Evolutionary conservation across 1,284 basidiomycete species (phyloP), one percentile per base, ranked within the genome.

Genomic region (Mycena sp.): DNA sequence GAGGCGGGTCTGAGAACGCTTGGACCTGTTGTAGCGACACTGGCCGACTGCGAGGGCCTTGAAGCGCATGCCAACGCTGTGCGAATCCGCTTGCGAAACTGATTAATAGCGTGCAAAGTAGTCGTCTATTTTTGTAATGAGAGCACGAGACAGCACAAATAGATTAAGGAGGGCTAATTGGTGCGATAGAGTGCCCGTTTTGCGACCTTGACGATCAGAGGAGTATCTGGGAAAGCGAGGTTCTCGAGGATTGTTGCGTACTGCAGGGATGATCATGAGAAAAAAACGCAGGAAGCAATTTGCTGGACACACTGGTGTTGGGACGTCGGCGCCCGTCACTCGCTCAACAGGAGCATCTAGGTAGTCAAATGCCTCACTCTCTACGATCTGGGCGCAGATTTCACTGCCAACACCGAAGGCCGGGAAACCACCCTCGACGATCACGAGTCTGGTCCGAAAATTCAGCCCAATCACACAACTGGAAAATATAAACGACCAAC

Each of bases 341-440:
- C 98, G 92, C 86, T 99, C 98, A 57, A 98, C 94, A 26, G 97
- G 94, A 25, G 97, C 96, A 81, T 99, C 98, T 51, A 99, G 90
- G 83, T 94, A 97, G 81, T 98, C 95, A 75, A 96, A 98, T 6
- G 94, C 96, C 71, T 96, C 92, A 72, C 94, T 95, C 85, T 99
- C 97, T 67, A 96, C 85, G 72, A 98, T 93, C 79, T 97, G 95
- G 16, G 97, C 96, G 71, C 94, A 95, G 73, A 99, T 98, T 81
- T 99, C 98, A 72, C 94, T 96, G 68, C 97, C 97, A 60, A 99
- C 96, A 82, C 98, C 95, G 78, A 99, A 99, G 51, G 88, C 91
- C 49, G 98, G 98, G 94, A 98, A 99, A 57, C 98, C 98, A 80
- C 96, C 96, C 82, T 99, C 98, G 63, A 96, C 96, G 59, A 94